These are phyloP conservation scores for Coprinopsis sp. DNA, from an alignment of 768 basidiomycete species.

Conservation along the genomic window DNA sequence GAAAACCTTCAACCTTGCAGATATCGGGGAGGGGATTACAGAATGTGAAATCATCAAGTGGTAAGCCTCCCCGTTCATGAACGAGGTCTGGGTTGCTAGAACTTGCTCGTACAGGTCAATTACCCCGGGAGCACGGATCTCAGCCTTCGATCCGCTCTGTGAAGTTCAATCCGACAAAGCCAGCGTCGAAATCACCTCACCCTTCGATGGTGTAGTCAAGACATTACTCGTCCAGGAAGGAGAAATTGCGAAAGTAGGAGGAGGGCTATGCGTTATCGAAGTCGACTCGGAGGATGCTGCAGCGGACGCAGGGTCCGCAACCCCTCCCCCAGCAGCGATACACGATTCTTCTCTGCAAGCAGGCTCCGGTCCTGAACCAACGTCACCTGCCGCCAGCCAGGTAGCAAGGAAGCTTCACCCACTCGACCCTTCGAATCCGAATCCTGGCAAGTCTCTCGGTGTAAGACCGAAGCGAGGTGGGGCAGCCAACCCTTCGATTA, in stretches of 20 bases:
- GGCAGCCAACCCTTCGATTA: too few relatives aligned
- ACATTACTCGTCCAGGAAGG: slow-evolving; percentile 76
- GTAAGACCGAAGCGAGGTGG: too few relatives aligned
- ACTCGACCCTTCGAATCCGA: slow-evolving; percentile 45
- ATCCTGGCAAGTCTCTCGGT: slow-evolving; percentile 1
- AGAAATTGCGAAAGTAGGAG: slow-evolving; percentile 79
- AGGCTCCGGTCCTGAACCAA: too few relatives aligned
- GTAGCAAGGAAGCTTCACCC: slow-evolving; percentile 50
- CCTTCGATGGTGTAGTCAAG: slow-evolving; percentile 72
- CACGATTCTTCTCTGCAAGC: too few relatives aligned
- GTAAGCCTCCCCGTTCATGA: slow-evolving; percentile 39
- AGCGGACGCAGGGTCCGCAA: slow-evolving; percentile 14
- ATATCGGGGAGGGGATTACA: slow-evolving; percentile 89
- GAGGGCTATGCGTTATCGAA: slow-evolving; percentile 74
- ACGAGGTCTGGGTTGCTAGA: slow-evolving; percentile 4
- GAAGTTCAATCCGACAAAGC: slow-evolving; percentile 92
- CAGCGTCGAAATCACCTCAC: slow-evolving; percentile 86
- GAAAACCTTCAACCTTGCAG: slow-evolving; percentile 71
- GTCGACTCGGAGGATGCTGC: slow-evolving; percentile 54
- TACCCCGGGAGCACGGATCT: slow-evolving; percentile 43
- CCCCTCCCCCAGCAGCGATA: not conserved
- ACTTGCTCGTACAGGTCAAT: slow-evolving; percentile 51
- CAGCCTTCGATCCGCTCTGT: slow-evolving; percentile 69
- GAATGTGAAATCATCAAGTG: slow-evolving; percentile 88
- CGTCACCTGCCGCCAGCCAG: too few relatives aligned